phyloP scores from a whole-genome alignment of 805 yeast genomes.

The Suhomyces pyralidae region DNA sequence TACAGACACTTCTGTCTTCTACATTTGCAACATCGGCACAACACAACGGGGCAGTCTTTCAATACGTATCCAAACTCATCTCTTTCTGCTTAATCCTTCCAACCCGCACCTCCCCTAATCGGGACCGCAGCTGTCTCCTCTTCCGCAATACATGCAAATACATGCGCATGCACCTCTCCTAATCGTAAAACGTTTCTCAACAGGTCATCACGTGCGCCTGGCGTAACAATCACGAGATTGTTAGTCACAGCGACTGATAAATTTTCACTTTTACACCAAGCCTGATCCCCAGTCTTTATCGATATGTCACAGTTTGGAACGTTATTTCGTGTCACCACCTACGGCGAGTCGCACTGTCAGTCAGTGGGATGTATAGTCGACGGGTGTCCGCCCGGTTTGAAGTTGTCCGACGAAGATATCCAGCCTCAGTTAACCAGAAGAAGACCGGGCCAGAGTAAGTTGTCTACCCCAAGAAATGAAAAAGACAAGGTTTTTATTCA shows the following conservation, averaged over 20 bases:
- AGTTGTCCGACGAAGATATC: conserved; percentile 77
- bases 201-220: not conserved
- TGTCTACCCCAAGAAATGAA: conserved; percentile 94
- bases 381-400: conserved; percentile 95
- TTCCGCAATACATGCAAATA: too few relatives aligned
- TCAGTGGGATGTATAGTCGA: conserved; percentile 98
- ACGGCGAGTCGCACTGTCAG: conserved; percentile 97
- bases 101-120: not conserved
- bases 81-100: too few relatives aligned
- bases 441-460: conserved; percentile 93
- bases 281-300: not conserved
- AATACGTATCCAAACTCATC: too few relatives aligned
- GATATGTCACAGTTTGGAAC: conserved; percentile 43
- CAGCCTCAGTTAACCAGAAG: conserved; percentile 96
- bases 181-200: not conserved
- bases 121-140: not conserved
- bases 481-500: conserved; percentile 91
- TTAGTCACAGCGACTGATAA: conserved; percentile 1
- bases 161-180: not conserved
- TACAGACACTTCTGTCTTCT: not conserved
- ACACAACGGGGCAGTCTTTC: too few relatives aligned
- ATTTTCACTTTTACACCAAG: not conserved
- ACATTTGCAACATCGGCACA: too few relatives aligned
- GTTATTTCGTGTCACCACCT: conserved; percentile 73
- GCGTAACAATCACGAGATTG: not conserved